phyloP scores from a whole-genome alignment of 768 basidiomycete species.

The Amanita molliuscula region DNA sequence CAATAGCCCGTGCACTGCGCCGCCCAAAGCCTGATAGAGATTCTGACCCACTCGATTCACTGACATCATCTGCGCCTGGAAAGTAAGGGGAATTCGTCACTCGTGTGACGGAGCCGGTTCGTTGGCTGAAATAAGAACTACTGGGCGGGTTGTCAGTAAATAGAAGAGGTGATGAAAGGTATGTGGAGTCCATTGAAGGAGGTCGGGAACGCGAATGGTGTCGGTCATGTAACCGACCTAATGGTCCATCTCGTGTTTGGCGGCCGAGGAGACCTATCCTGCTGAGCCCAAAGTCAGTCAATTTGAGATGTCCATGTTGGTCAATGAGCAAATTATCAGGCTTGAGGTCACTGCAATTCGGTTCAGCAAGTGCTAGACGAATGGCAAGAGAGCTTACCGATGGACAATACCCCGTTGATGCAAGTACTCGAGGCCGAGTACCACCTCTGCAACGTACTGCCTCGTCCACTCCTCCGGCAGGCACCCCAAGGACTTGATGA shows the following conservation, averaged over 20 bases:
- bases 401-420: slow-evolving; percentile 93
- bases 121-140: slow-evolving; percentile 67
- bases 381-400: slow-evolving; percentile 47
- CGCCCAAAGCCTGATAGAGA: slow-evolving; percentile 46
- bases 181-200: slow-evolving; percentile 71
- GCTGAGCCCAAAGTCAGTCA: slow-evolving; percentile 96
- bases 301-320: slow-evolving; percentile 90
- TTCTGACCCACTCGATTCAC: slow-evolving; percentile 84
- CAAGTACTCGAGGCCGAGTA: slow-evolving; percentile 92
- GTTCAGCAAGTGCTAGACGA: slow-evolving; percentile 9
- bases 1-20: slow-evolving; percentile 39
- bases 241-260: slow-evolving; percentile 71
- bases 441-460: slow-evolving; percentile 93
- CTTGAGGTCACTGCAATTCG: slow-evolving; percentile 71
- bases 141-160: slow-evolving; percentile 29
- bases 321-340: slow-evolving; percentile 98
- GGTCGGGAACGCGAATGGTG: slow-evolving; percentile 69
- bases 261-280: slow-evolving; percentile 96
- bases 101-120: slow-evolving; percentile 49
- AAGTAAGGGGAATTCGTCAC: slow-evolving; percentile 58
- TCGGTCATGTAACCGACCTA: slow-evolving; percentile 35
- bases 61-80: slow-evolving; percentile 65
- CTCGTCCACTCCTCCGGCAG: slow-evolving; percentile 96
- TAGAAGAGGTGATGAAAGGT: slow-evolving; percentile 68
- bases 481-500: slow-evolving; percentile 91